Percentiles rank a stretch among this genome's conserved stretches.
Evolutionary conservation across 2,329 filamentous ascomycete species (phyloP).

Genomic region (Ascochyta lentis): DNA sequence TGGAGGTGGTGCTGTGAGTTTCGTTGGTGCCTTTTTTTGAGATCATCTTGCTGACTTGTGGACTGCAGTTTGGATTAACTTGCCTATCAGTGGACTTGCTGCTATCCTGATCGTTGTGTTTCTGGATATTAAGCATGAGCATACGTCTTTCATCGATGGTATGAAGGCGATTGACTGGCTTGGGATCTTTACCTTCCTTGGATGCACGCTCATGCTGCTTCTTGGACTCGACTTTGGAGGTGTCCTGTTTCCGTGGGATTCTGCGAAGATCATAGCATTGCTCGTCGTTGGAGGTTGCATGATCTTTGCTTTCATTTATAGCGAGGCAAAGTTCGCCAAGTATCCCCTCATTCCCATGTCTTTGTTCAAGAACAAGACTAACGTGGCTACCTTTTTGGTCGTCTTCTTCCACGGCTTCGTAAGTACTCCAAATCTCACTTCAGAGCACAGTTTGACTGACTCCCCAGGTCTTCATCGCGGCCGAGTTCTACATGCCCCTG

Average conservation of each 20-base stretch:
- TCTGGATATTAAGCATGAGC: constrained; percentile 63
- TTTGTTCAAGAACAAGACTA: constrained; percentile 64
- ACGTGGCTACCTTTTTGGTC: constrained; percentile 62
- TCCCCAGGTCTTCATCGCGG: constrained; percentile 54
- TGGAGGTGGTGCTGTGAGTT: constrained; percentile 61
- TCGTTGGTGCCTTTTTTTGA: background rate
- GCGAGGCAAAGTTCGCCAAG: constrained; percentile 68
- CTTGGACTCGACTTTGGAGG: constrained; percentile 63
- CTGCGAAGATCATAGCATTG: constrained; percentile 62
- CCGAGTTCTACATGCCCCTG: constrained; percentile 74
- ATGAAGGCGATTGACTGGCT: constrained; percentile 62
- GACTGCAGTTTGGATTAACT: constrained; percentile 59
- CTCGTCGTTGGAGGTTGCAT: constrained; percentile 60
- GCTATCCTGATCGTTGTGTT: constrained; percentile 59
- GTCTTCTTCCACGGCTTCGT: constrained; percentile 58
- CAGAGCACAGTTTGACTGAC: background rate
- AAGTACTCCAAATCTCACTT: constrained; percentile 17
- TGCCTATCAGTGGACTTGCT: constrained; percentile 58
- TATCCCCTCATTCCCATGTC: constrained; percentile 73
- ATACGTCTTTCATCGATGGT: constrained; percentile 56
- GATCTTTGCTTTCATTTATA: constrained; percentile 62
- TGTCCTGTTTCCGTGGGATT: constrained; percentile 60
- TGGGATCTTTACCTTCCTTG: constrained; percentile 60
- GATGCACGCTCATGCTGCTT: constrained; percentile 59
- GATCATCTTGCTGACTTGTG: background rate